These are phyloP conservation scores for Metschnikowia koreensis DNA, from an alignment of 805 yeast genomes.

Conservation along the genomic window DNA sequence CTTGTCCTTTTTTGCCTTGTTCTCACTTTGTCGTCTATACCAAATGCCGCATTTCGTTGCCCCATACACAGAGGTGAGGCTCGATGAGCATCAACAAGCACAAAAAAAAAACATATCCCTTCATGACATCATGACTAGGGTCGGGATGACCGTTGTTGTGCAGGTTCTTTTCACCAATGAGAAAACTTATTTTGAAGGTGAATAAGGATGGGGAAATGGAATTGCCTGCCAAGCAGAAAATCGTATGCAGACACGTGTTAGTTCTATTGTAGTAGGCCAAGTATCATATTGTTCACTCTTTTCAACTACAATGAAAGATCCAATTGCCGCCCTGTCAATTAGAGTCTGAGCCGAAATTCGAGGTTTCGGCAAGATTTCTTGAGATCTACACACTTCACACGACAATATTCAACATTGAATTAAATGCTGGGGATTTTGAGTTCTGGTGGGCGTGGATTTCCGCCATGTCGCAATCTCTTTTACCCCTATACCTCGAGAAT, in stretches of 20 bases:
- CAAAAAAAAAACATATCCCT: not conserved
- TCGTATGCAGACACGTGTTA: not conserved
- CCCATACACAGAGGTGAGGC: slow-evolving; percentile 2
- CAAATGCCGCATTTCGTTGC: slow-evolving; percentile 1
- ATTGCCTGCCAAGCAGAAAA: not conserved
- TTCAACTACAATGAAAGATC: not conserved
- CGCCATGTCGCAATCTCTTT: not conserved
- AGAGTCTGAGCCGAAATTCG: no score
- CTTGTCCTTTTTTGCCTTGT: not conserved
- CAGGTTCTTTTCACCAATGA: not conserved
- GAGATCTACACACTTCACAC: not conserved
- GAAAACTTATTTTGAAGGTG: not conserved
- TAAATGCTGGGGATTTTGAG: not conserved
- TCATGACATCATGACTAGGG: not conserved
- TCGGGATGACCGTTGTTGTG: not conserved
- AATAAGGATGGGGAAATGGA: not conserved
- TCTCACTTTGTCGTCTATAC: not conserved
- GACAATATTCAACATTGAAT: no score
- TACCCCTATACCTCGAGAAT: not conserved
- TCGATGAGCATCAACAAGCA: not conserved
- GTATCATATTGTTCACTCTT: not conserved
- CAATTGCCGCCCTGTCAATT: not conserved
- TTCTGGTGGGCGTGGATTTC: not conserved
- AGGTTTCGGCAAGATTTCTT: not conserved
- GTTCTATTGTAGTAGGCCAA: not conserved